phyloP scores from a whole-genome alignment of 2,329 filamentous ascomycete genomes.

The Aspergillus niger region DNA sequence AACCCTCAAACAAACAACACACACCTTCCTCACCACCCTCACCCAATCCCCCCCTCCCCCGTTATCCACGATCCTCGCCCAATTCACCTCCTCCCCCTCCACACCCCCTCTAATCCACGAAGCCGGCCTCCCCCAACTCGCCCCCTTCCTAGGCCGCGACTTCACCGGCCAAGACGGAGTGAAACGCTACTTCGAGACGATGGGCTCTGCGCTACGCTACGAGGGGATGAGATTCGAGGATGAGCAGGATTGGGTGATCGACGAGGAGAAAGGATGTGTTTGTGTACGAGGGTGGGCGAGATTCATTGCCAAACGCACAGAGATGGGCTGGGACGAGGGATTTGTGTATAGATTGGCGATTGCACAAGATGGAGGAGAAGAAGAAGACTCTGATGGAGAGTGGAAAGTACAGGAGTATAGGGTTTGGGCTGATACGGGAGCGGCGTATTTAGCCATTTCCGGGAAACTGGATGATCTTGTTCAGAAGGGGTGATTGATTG shows the following conservation, averaged over 20 bases:
- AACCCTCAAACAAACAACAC: constrained; percentile 20
- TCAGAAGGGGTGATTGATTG: neutral
- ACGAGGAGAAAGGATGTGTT: constrained; percentile 35
- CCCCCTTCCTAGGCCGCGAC: constrained; percentile 46
- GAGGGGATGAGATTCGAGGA: constrained; percentile 41
- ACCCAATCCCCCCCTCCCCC: constrained; percentile 25
- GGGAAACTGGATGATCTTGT: constrained; percentile 14
- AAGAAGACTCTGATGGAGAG: neutral
- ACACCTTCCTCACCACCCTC: constrained; percentile 35
- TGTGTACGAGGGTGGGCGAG: constrained; percentile 36
- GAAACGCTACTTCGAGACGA: constrained; percentile 39
- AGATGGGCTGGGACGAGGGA: constrained; percentile 44
- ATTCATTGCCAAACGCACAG: constrained; percentile 39
- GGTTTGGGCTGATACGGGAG: constrained; percentile 49
- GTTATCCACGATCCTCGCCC: constrained; percentile 40
- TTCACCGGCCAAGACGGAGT: constrained; percentile 41
- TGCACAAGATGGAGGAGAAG: constrained; percentile 27
- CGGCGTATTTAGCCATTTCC: constrained; percentile 44
- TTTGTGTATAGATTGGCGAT: constrained; percentile 44
- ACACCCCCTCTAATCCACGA: constrained; percentile 35
- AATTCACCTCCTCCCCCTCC: constrained; percentile 34
- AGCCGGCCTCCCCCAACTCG: constrained; percentile 43
- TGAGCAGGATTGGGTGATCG: constrained; percentile 41
- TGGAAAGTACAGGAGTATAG: constrained; percentile 44
- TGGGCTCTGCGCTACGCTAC: constrained; percentile 35